Conservation (phyloP, 1,284 basidiomycete genomes). For the Melampsora larici-populina region DNA sequence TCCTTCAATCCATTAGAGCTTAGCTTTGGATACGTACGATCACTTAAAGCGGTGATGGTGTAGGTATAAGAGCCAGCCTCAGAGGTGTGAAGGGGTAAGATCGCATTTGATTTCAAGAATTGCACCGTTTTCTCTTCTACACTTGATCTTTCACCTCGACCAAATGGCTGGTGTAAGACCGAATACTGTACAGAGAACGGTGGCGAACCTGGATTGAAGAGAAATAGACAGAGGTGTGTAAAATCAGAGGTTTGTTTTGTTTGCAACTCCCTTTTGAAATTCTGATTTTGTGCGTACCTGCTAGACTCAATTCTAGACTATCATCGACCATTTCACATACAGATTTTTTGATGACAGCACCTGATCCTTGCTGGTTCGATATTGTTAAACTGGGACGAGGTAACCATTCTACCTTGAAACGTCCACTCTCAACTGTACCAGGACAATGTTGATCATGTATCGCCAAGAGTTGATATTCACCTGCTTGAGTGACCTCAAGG, state of each 20-base stretch:
- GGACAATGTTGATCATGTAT: conserved; percentile 43
- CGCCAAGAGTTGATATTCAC: conserved; percentile 27
- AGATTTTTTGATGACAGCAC: conserved; percentile 25
- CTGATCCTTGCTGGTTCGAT: conserved; percentile 19
- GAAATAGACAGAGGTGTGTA: neutral
- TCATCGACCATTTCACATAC: conserved; percentile 38
- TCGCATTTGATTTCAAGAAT: conserved; percentile 74
- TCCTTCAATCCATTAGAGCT: conserved; percentile 55
- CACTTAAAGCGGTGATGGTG: conserved; percentile 80
- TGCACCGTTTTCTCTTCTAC: conserved; percentile 71
- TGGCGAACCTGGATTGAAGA: conserved; percentile 18
- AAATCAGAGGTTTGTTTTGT: too few relatives aligned
- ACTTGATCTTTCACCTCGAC: conserved; percentile 63
- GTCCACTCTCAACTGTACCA: conserved; percentile 27
- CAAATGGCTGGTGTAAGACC: conserved; percentile 59
- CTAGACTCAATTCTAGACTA: conserved; percentile 36
- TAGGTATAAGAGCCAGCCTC: conserved; percentile 79
- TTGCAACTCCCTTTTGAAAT: too few relatives aligned
- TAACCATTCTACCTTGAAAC: conserved; percentile 36
- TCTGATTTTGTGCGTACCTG: conserved; percentile 11
- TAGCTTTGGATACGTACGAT: conserved; percentile 68
- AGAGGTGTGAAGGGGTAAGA: conserved; percentile 77
- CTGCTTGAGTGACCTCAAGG: conserved; percentile 27
- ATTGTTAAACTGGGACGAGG: conserved; percentile 35
- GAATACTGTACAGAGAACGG: conserved; percentile 34